Percentiles rank a stretch among this genome's conserved stretches.
Conservation (phyloP, 148 eudicot genomes). For the Silene conica region DNA sequence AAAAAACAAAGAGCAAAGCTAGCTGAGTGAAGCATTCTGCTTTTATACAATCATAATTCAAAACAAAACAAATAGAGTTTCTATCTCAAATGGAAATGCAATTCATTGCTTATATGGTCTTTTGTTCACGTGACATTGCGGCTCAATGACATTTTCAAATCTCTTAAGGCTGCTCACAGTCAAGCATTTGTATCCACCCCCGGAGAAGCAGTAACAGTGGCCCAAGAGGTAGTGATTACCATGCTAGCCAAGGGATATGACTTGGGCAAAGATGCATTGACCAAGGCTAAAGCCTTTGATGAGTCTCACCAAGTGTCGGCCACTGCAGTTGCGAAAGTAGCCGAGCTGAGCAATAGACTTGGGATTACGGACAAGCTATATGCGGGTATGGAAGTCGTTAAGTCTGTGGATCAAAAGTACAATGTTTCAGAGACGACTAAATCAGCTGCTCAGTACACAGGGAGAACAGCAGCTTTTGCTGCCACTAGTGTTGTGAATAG, state of each 20-base stretch:
- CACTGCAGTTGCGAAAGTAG: constrained; percentile 58
- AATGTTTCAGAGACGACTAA: constrained; percentile 45
- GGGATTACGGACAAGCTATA: constrained; percentile 64
- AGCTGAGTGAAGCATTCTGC: background rate
- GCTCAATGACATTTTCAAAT: constrained; percentile 7
- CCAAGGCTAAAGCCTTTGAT: constrained; percentile 66
- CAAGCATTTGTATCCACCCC: constrained; percentile 48
- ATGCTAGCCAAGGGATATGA: constrained; percentile 72
- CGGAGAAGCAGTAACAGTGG: constrained; percentile 67
- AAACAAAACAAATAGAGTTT: no score
- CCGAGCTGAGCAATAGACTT: constrained; percentile 58
- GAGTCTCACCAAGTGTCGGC: constrained; percentile 71
- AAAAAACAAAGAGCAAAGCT: background rate
- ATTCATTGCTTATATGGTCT: background rate
- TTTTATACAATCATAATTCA: background rate
- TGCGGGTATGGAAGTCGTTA: constrained; percentile 52
- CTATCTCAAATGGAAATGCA: background rate
- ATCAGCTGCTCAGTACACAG: constrained; percentile 56
- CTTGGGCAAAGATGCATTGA: constrained; percentile 62
- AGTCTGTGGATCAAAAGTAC: constrained; percentile 55
- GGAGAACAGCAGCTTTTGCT: constrained; percentile 64
- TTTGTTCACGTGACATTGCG: background rate
- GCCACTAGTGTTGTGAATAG: constrained; percentile 66
- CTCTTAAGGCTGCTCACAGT: constrained; percentile 35
- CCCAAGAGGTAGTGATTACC: constrained; percentile 70